Evolutionary conservation across 108 stramenopile genomes (phyloP).

Genomic region (Thalassiosira profunda): DNA sequence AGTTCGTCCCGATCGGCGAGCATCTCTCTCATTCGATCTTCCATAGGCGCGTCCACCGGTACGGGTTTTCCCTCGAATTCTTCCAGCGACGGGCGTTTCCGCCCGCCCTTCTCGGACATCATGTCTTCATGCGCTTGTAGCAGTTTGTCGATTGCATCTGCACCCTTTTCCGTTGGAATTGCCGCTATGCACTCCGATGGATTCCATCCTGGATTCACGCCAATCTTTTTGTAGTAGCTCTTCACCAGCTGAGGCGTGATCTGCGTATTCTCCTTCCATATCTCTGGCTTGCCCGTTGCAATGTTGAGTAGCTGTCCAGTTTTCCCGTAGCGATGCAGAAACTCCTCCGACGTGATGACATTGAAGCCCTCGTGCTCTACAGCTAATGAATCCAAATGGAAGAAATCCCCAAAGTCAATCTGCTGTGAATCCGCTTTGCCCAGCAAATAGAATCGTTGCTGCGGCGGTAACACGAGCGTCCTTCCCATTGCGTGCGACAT

Average conservation of each 20-base stretch:
- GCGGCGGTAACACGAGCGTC: slow-evolving; percentile 92
- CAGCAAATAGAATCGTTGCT: slow-evolving; percentile 81
- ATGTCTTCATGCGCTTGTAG: slow-evolving; percentile 37
- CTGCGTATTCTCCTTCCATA: slow-evolving; percentile 34
- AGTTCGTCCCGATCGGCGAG: slow-evolving; percentile 62
- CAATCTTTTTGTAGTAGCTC: slow-evolving; percentile 51
- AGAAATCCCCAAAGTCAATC: slow-evolving; percentile 83
- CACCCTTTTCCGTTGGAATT: slow-evolving; percentile 60
- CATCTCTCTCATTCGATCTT: slow-evolving; percentile 75
- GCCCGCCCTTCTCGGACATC: slow-evolving; percentile 22
- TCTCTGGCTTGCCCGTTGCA: slow-evolving; percentile 24
- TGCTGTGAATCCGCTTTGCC: slow-evolving; percentile 38
- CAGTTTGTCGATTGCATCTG: slow-evolving; percentile 53
- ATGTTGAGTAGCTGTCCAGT: slow-evolving; percentile 46
- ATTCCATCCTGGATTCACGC: slow-evolving; percentile 68
- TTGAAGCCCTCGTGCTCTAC: slow-evolving; percentile 79
- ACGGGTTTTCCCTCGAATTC: slow-evolving; percentile 53
- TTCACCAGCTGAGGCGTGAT: slow-evolving; percentile 11
- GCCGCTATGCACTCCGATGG: slow-evolving; percentile 76
- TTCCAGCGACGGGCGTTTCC: slow-evolving; percentile 28
- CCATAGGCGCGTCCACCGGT: slow-evolving; percentile 58
- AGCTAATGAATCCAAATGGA: slow-evolving; percentile 77
- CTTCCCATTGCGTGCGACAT: slow-evolving; percentile 91
- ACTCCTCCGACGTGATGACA: slow-evolving; percentile 90
- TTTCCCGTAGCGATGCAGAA: slow-evolving; percentile 67